Conservation (phyloP, 2,329 filamentous ascomycete species). For the Fusarium buxicola region DNA sequence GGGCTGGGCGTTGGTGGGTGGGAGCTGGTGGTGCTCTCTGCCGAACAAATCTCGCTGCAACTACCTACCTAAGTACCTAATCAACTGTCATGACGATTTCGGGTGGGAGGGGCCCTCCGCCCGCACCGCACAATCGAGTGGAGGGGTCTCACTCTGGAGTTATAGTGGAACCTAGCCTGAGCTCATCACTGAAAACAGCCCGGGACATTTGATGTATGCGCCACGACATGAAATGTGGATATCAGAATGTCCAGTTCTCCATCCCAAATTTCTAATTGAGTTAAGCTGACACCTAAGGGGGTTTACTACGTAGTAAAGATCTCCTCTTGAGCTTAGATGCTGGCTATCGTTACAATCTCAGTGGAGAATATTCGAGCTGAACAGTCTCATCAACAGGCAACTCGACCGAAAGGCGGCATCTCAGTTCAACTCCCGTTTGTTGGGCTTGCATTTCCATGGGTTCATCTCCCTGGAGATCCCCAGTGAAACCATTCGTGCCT, state of each 20-base stretch:
- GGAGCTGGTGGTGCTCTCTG: constrained; percentile 5
- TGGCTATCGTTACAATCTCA: not conserved
- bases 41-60: not conserved
- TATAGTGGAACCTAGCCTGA: not conserved
- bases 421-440: not conserved
- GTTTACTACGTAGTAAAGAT: too few relatives aligned
- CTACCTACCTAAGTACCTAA: too few relatives aligned
- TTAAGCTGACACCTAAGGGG: not conserved
- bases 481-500: constrained; percentile 6
- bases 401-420: not conserved
- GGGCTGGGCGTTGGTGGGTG: not conserved
- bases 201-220: not conserved
- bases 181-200: not conserved
- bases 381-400: too few relatives aligned
- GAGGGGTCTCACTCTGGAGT: not conserved
- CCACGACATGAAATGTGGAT: constrained; percentile 1
- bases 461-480: not conserved
- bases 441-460: not conserved
- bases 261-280: not conserved
- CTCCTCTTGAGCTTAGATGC: not conserved
- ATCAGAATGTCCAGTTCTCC: not conserved
- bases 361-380: not conserved
- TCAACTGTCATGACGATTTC: not conserved
- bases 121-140: not conserved
- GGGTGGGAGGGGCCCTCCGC: not conserved